Evolutionary conservation across 1,284 basidiomycete species (phyloP), one percentile per base, ranked within the genome.

Genomic region (Trametes sp.): DNA sequence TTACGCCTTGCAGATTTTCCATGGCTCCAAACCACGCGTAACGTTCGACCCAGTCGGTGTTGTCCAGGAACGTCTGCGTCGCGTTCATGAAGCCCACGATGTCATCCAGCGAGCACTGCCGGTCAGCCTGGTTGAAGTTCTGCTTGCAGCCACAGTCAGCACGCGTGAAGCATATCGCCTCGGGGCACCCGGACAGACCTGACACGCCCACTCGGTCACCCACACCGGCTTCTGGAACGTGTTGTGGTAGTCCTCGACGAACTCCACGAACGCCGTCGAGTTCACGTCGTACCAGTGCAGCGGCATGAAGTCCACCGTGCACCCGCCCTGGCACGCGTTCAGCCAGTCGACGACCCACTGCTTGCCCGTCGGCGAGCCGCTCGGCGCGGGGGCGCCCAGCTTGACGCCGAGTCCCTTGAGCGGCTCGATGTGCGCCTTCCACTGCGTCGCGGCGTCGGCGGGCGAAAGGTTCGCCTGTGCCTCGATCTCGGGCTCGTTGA

Each of bases 1-100:
- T 75, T 6, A 77, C 75, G 19, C 75, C 75, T 48, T 75, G 70
- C 54, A 77, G 52, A 55, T 75, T 66, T 44, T 69, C 68, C 77
- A 80, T 80, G 13, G 79, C 80, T 7, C 80, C 81, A 61, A 80
- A 82, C 79, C 80, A 83, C n/a, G 80, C 75, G 63, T 81, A 82
- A 11, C 81, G 74, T 63, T 82, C 81, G 16, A 82, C 75, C 77
- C 78, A 82, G 23, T 70, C 66, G 2, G 78, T 77, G 19, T 54
- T 64, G 50, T 82, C 78, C 77, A 82, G 78, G 70, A 77, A 82
- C 10, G 70, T 62, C 58, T 78, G 76, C 6, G 80, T 80, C 8
- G 73, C 70, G 61, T 80, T 78, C 77, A 82, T 75, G 67, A 81
- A 79, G 26, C 72, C 55, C n/a, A 74, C 64, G 49, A 80, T 74